Evolutionary conservation across 2,329 filamentous ascomycete species (phyloP).

Genomic region (Mycosphaerella sp.): DNA sequence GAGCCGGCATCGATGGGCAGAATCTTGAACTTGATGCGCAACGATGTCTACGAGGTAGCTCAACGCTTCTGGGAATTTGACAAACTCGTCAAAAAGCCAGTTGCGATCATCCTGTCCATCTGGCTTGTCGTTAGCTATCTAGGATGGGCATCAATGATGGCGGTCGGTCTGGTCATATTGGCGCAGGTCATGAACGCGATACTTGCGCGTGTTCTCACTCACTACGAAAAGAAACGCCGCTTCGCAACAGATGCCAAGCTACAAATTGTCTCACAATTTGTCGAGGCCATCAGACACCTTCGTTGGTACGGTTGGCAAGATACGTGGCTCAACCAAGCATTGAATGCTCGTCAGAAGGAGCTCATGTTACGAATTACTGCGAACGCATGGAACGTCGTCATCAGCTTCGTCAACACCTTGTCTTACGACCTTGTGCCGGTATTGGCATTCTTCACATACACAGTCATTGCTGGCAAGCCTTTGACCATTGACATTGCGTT

Average conservation of each 20-base stretch:
- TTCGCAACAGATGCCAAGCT: slow-evolving; percentile 69
- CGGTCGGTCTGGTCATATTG: slow-evolving; percentile 53
- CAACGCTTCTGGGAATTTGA: slow-evolving; percentile 83
- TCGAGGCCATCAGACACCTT: slow-evolving; percentile 75
- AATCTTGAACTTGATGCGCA: slow-evolving; percentile 78
- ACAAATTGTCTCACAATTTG: slow-evolving; percentile 76
- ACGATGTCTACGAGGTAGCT: slow-evolving; percentile 73
- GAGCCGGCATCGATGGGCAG: slow-evolving; percentile 77
- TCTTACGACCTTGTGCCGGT: slow-evolving; percentile 72
- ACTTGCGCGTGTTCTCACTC: slow-evolving; percentile 60
- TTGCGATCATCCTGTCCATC: slow-evolving; percentile 69
- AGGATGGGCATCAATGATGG: slow-evolving; percentile 70
- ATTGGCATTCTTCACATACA: slow-evolving; percentile 75
- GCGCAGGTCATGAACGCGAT: slow-evolving; percentile 65
- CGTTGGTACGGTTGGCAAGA: slow-evolving; percentile 80
- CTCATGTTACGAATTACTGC: slow-evolving; percentile 59
- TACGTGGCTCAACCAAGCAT: slow-evolving; percentile 64
- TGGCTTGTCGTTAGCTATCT: slow-evolving; percentile 71
- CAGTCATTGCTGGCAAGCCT: slow-evolving; percentile 59
- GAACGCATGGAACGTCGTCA: slow-evolving; percentile 55
- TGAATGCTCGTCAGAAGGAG: slow-evolving; percentile 62
- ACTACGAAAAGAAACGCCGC: slow-evolving; percentile 65
- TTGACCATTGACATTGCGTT: slow-evolving; percentile 79
- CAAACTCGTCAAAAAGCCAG: slow-evolving; percentile 65
- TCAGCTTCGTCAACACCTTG: slow-evolving; percentile 63